Evolutionary conservation across 208 protist species (phyloP), one percentile per base, ranked within the genome.

Genomic region (Zelonia costaricensis): DNA sequence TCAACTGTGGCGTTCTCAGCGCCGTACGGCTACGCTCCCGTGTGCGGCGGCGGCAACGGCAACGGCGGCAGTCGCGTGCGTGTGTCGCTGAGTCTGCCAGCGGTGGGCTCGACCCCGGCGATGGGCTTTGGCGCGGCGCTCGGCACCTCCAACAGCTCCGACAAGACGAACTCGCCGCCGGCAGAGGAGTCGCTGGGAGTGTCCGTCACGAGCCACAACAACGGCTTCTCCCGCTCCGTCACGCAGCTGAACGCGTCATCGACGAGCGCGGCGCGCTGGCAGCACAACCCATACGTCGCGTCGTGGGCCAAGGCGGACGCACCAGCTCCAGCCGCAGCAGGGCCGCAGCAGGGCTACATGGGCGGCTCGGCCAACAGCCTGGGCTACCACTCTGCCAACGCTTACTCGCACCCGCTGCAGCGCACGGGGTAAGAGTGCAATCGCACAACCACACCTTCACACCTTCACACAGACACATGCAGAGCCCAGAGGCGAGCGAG

Each of bases 281-380:
- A 69, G 2, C 69, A 76, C 56, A 64, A 76, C 62, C 69, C 69
- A 0, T 76, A 76, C 62, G n/a, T 40, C 27, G 39, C 42, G 16
- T 48, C 44, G 12, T 35, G 51, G 25, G 28, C 51, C 9, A 49
- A 58, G 54, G 58, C 39, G 33, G 55, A 63, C 4, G 36, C 33
- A n/a, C 36, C 20, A n/a, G n/a, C n/a, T n/a, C n/a, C n/a, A n/a
- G n/a, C n/a, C n/a, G n/a, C n/a, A n/a, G n/a, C n/a, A n/a, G n/a
- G n/a, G n/a, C n/a, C n/a, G n/a, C n/a, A n/a, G n/a, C 31, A 56
- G 20, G 51, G 18, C 18, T 56, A 23, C 22, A 57, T 40, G 20
- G 40, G 20, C 42, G 30, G 55, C 55, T 33, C 6, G 10, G 9
- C 2, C 52, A 12, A 3, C 52, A 33, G 30, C 52, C 35, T 57